These are phyloP conservation scores for Trypanosoma rangeli DNA, from an alignment of 208 protist species.

Conservation along the genomic window DNA sequence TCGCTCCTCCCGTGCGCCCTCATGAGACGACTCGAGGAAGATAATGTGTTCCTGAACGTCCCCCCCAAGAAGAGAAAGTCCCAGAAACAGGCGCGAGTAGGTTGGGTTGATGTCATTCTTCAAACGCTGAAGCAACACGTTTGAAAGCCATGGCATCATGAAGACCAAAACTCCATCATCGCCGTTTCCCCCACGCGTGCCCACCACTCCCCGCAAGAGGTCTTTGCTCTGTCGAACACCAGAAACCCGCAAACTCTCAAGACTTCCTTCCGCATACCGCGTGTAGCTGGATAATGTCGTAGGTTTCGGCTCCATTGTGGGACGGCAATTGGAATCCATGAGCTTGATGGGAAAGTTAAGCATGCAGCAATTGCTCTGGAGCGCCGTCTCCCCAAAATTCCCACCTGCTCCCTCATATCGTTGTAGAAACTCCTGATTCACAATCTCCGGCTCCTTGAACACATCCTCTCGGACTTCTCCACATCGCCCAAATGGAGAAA, in stretches of 20 bases:
- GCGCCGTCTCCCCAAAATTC: slow-evolving; percentile 24
- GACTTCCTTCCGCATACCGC: slow-evolving; percentile 4
- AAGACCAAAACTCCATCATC: slow-evolving; percentile 13
- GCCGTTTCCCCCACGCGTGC: not conserved
- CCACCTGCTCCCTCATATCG: slow-evolving; percentile 35
- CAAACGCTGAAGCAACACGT: slow-evolving; percentile 14
- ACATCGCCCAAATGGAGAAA: slow-evolving; percentile 77
- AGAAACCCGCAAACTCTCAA: slow-evolving; percentile 9
- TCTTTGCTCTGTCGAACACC: slow-evolving; percentile 9
- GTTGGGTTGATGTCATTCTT: slow-evolving; percentile 4
- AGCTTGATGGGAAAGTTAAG: not conserved
- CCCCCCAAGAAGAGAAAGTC: slow-evolving; percentile 10
- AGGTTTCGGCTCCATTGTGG: not conserved
- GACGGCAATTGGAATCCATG: not conserved
- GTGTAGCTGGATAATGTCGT: slow-evolving; percentile 1
- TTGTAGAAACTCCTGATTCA: slow-evolving; percentile 37
- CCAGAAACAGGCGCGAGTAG: slow-evolving; percentile 1
- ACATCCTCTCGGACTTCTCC: slow-evolving; percentile 35
- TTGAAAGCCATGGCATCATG: slow-evolving; percentile 20
- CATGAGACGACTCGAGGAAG: slow-evolving; percentile 14
- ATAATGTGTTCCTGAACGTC: slow-evolving; percentile 21
- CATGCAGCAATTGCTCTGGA: slow-evolving; percentile 12
- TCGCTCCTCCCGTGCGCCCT: not conserved
- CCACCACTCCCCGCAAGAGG: slow-evolving; percentile 5
- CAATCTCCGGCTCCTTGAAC: slow-evolving; percentile 31